phyloP scores from a whole-genome alignment of 495 filamentous ascomycete genomes.

The Neurospora tetraspora region DNA sequence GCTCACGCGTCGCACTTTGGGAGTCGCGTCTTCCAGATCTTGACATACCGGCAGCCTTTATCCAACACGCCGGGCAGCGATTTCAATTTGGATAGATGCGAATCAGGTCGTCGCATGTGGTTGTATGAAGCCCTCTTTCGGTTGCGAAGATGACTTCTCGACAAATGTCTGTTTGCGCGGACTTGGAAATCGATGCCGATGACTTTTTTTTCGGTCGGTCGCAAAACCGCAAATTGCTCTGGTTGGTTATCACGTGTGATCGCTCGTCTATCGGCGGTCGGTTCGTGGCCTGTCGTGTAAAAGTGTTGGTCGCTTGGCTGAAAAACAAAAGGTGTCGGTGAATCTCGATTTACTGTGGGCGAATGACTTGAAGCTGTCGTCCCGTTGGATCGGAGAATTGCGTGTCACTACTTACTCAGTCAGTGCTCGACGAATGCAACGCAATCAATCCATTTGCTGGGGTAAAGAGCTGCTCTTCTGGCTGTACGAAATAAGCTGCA shows the following conservation, averaged over 20 bases:
- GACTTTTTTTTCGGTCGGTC: neutral
- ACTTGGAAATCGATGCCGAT: neutral
- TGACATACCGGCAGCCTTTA: conserved; percentile 18
- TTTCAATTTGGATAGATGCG: neutral
- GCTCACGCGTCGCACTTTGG: neutral
- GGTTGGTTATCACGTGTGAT: conserved; percentile 9
- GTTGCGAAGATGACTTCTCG: neutral
- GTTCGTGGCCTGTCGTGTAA: conserved; percentile 29
- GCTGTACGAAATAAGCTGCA: neutral
- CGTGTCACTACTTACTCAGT: neutral
- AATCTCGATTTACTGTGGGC: neutral
- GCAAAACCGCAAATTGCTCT: neutral
- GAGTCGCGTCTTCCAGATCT: neutral
- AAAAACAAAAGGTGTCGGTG: neutral
- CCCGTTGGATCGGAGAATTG: neutral
- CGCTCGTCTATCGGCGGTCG: conserved; percentile 19
- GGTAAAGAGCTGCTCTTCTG: neutral
- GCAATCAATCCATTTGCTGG: neutral
- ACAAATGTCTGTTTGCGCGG: neutral
- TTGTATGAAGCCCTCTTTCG: neutral
- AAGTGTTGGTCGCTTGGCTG: neutral
- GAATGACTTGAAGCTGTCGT: neutral
- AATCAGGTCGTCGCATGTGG: conserved; percentile 2
- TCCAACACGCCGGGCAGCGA: conserved; percentile 9
- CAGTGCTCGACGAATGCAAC: neutral